Conservation (phyloP, 805 yeast species). For the Saturnispora saitoi region DNA sequence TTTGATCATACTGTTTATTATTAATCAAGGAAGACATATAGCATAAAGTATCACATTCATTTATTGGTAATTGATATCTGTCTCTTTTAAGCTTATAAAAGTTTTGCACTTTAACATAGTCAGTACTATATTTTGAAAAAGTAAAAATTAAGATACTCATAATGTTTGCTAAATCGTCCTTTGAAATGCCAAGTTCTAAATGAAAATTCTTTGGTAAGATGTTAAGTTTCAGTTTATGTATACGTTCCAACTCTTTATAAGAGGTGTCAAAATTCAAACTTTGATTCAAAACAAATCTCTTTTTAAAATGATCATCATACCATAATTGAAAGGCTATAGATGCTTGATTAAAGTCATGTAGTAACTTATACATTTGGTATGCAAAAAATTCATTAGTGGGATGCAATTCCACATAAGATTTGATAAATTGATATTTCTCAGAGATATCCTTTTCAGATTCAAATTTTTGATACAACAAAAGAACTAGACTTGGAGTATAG, state of each 20-base stretch:
- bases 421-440: constrained; percentile 5
- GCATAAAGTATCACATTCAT: constrained; percentile 17
- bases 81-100: constrained; percentile 12
- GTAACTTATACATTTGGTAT: constrained; percentile 6
- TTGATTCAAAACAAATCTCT: not conserved
- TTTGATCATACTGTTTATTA: constrained; percentile 2
- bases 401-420: constrained; percentile 5
- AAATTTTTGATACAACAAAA: not conserved
- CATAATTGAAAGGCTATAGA: constrained; percentile 11
- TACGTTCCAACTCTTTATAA: constrained; percentile 5
- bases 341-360: constrained; percentile 1
- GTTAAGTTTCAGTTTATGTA: constrained; percentile 10
- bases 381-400: constrained; percentile 4
- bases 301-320: constrained; percentile 11
- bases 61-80: constrained; percentile 5
- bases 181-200: constrained; percentile 4
- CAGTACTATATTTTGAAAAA: constrained; percentile 20
- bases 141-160: constrained; percentile 18
- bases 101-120: constrained; percentile 9
- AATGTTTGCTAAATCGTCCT: constrained; percentile 6
- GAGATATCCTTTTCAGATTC: not conserved
- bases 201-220: constrained; percentile 11
- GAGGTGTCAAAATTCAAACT: constrained; percentile 6
- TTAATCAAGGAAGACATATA: constrained; percentile 14
- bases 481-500: constrained; percentile 8